Evolutionary conservation across 306 rosid species (phyloP), one percentile per base, ranked within the genome.

Genomic region (Prunus mira): DNA sequence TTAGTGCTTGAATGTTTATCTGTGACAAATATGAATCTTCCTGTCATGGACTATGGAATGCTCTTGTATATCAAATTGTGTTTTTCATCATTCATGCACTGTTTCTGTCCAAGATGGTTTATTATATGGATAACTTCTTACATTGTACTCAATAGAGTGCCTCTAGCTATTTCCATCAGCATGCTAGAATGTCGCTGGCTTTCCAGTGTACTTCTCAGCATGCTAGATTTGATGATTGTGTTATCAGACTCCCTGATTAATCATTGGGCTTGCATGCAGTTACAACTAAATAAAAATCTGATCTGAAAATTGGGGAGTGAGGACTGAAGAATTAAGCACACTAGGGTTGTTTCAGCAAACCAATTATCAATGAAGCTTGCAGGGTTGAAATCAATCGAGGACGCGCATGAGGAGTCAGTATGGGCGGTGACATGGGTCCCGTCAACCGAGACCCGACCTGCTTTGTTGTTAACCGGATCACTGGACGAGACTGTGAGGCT

Each of bases 391-490:
- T 90, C 96, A 51, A 66, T 89, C 15, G 98, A 94, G 41, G 88
- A 84, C 78, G 93, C 97, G 6, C 98, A 94, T 82, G 97, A 90
- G 6, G 98, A 94, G 79, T 94, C 98, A 3, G 93, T 94, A 8
- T 94, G 97, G 98, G 93, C 97, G 2, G 95, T 85, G 6, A 89
- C 97, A 18, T 94, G 98, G 98, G 95, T 87, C 0, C 97, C 98
- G 28, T 91, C 89, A 27, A 90, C 98, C 30, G 96, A 86, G 1
- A 66, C 79, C 71, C 87, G 96, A 54, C 83, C 95, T 1, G 86
- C 98, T 32, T 77, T 94, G 38, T 82, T 94, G n/a, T 87, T 94
- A 15, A 94, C 98, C 25, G 98, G 98, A 15, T 90, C 98, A 0
- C 95, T 95, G 17, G 98, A 95, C 78, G 98, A 95, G 86, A 87